Evolutionary conservation across 164 flowering plant species (phyloP), one percentile per base, ranked within the genome.

Genomic region (Nelumbo lutea): DNA sequence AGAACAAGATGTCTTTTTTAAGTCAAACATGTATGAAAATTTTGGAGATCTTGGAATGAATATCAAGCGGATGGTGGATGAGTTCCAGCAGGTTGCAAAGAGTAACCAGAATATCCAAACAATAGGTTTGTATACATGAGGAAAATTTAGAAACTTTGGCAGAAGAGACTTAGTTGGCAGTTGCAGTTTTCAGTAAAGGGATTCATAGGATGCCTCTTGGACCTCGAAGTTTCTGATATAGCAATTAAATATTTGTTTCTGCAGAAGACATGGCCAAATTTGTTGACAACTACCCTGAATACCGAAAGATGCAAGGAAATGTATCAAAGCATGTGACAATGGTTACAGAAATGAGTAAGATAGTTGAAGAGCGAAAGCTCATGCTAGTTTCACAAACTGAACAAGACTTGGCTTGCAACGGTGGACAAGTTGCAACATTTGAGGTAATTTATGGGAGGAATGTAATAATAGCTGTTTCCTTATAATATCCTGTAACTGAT

Each of bases 41-140:
- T 95, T 95, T 85, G 99, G 99, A 76, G 98, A 95, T 74, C 92
- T 95, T 73, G 98, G 99, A 67, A 87, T 90, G 93, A 92, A 88
- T 75, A 95, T 95, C 66, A 92, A 95, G 82, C 76, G 77, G 70
- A 86, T 95, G 97, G 98, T 93, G 66, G 99, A 95, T 84, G 99
- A 95, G 6, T 95, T 95, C 77, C 99, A 95, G 80, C 96, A 87
- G 78, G 73, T 88, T 68, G 85, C 97, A 15, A 89, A 87, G 76
- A 95, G 97, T 77, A 92, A 90, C 81, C 98, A 95, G 86, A 92
- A 81, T 68, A 92, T 95, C 61, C 97, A 89, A 79, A 95, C 99
- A 51, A 82, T 95, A 78, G 99, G 99, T 92, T 59, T 7, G 79
- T 74, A 69, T 59, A 58, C 51, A 4, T 42, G 47, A 55, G 51